Evolutionary conservation across 2,329 filamentous ascomycete genomes (phyloP).

Genomic region (Coniochaeta hoffmannii): DNA sequence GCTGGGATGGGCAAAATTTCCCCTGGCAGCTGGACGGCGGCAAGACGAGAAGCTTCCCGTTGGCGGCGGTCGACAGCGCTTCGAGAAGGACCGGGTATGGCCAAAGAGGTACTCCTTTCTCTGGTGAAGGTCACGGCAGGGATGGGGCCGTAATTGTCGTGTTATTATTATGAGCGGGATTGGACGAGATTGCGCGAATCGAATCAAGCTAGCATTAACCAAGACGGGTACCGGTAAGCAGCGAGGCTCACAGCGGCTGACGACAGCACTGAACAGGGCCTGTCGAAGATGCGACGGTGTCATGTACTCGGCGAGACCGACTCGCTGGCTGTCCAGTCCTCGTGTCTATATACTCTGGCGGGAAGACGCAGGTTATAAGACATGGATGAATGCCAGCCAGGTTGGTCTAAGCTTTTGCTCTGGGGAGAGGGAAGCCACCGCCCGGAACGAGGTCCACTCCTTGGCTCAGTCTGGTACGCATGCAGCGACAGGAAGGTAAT

Average conservation of each 20-base stretch:
- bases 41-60: neutral
- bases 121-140: neutral
- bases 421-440: neutral
- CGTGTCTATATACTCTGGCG: neutral
- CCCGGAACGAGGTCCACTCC: neutral
- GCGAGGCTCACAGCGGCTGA: neutral
- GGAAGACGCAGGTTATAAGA: neutral
- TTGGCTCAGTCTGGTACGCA: neutral
- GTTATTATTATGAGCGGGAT: neutral
- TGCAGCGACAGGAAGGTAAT: neutral
- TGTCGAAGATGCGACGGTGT: neutral
- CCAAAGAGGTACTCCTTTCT: neutral
- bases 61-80: slow-evolving; percentile 1
- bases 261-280: neutral
- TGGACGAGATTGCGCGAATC: neutral
- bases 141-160: neutral
- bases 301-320: neutral
- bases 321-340: neutral
- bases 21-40: slow-evolving; percentile 4
- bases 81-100: neutral
- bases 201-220: neutral
- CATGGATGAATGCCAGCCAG: neutral
- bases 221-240: neutral
- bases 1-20: slow-evolving; percentile 13
- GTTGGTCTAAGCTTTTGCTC: too few relatives aligned